Evolutionary conservation across 2,329 filamentous ascomycete genomes (phyloP).

Genomic region (Ilyonectria robusta): DNA sequence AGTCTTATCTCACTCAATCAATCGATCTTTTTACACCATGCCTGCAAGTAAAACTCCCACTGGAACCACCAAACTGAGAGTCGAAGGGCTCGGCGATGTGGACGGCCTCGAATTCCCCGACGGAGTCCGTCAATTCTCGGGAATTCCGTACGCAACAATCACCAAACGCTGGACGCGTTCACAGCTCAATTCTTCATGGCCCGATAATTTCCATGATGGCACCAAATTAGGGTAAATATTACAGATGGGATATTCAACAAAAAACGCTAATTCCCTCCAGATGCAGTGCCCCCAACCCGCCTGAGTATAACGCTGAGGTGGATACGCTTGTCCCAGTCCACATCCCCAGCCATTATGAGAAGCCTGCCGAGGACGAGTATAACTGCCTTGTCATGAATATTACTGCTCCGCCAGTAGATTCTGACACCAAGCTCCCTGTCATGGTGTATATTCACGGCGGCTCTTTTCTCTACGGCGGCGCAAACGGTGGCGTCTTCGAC

Average conservation of each 20-base stretch:
- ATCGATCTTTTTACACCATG: background rate
- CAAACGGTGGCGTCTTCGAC: conserved; percentile 28
- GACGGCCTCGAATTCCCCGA: conserved; percentile 27
- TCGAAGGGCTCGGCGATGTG: conserved; percentile 9
- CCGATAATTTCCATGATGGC: conserved; percentile 28
- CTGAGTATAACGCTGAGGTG: conserved; percentile 25
- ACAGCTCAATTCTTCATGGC: conserved; percentile 19
- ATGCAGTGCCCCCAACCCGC: conserved; percentile 33
- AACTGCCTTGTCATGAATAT: conserved; percentile 35
- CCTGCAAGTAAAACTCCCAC: conserved; percentile 13
- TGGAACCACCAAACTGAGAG: conserved; percentile 6
- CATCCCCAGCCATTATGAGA: conserved; percentile 25
- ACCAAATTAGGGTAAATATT: conserved; percentile 27
- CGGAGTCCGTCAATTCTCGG: conserved; percentile 30
- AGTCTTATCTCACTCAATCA: background rate
- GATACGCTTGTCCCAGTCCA: conserved; percentile 21
- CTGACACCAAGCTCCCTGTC: conserved; percentile 5
- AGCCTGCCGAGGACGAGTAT: conserved; percentile 30
- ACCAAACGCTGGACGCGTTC: conserved; percentile 36
- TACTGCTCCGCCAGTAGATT: conserved; percentile 1
- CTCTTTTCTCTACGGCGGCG: conserved; percentile 31
- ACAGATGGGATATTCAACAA: fast-evolving
- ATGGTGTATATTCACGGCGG: conserved; percentile 37
- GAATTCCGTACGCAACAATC: conserved; percentile 34
- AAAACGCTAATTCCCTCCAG: conserved; percentile 10